phyloP scores from a whole-genome alignment of 345 rosid genomes.

The Citrus sp. region DNA sequence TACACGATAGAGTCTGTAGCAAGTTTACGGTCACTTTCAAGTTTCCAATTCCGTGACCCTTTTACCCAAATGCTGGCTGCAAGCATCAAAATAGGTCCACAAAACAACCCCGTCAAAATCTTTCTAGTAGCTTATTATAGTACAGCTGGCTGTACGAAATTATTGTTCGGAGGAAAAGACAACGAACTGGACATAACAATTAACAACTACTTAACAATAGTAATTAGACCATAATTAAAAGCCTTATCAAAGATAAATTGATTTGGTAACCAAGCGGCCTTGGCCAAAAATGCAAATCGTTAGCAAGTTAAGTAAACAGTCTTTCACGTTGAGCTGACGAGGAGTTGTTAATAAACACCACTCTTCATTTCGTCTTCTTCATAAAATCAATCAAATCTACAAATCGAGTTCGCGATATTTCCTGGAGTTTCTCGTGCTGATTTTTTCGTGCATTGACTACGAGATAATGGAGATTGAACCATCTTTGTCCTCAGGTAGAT shows the following conservation, averaged over 20 bases:
- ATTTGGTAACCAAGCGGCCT: not conserved
- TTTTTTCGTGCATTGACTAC: not conserved
- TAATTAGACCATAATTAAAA: not conserved
- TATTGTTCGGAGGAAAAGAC: not conserved
- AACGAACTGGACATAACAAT: not conserved
- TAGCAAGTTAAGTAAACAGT: not conserved
- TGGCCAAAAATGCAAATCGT: not conserved
- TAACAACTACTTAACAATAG: not conserved
- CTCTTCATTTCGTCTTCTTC: not conserved
- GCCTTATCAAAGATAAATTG: not conserved
- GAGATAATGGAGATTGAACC: constrained; percentile 41
- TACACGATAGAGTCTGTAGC: too few relatives aligned
- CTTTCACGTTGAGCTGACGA: not conserved
- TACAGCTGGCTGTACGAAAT: not conserved
- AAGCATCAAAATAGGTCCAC: not conserved
- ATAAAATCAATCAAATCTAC: not conserved
- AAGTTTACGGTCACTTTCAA: not conserved
- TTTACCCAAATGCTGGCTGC: not conserved
- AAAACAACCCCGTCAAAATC: not conserved
- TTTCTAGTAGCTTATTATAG: not conserved
- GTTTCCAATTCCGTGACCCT: not conserved
- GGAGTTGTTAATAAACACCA: not conserved
- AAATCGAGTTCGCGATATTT: not conserved
- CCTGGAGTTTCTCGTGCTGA: not conserved
- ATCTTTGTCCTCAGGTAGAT: constrained; percentile 36